Evolutionary conservation across 129 eudicot species (phyloP).

Genomic region (Escallonia rubra): DNA sequence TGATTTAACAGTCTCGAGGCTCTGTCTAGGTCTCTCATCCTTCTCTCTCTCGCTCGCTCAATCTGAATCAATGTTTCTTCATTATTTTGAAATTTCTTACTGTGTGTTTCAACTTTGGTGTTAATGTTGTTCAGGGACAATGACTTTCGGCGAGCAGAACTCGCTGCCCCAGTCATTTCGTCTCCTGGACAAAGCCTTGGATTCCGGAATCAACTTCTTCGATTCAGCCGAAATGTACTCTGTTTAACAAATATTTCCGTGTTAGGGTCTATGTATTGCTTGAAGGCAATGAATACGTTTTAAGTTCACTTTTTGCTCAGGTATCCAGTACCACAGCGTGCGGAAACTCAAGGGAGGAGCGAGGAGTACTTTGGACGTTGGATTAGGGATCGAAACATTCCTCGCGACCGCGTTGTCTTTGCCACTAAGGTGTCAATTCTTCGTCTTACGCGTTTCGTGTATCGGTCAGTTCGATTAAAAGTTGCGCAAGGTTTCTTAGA

Average conservation of each 20-base stretch:
- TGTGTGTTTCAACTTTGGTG: background rate
- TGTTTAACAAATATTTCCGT: too few species aligned
- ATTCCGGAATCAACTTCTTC: slow-evolving; percentile 86
- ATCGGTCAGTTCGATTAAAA: background rate
- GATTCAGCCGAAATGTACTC: slow-evolving; percentile 92
- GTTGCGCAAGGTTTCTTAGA: slow-evolving; percentile 1
- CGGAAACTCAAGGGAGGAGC: slow-evolving; percentile 80
- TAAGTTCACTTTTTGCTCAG: slow-evolving; percentile 18
- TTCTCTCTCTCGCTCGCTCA: background rate
- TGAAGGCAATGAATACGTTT: too few species aligned
- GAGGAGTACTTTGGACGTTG: slow-evolving; percentile 90
- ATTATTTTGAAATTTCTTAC: background rate
- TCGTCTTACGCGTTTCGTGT: background rate
- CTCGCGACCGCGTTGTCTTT: slow-evolving; percentile 66
- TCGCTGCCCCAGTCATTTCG: slow-evolving; percentile 57
- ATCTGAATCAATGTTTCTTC: too few species aligned
- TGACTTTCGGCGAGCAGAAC: slow-evolving; percentile 91
- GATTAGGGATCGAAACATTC: slow-evolving; percentile 56
- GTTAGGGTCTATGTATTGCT: background rate
- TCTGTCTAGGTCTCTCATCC: slow-evolving; percentile 63
- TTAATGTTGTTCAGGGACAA: slow-evolving; percentile 47
- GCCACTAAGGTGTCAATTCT: slow-evolving; percentile 70
- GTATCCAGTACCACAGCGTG: slow-evolving; percentile 98
- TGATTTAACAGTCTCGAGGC: slow-evolving; percentile 64
- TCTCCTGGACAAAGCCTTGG: slow-evolving; percentile 78